Conservation (phyloP, 305 asterid genomes). For the Fraxinus velutina region DNA sequence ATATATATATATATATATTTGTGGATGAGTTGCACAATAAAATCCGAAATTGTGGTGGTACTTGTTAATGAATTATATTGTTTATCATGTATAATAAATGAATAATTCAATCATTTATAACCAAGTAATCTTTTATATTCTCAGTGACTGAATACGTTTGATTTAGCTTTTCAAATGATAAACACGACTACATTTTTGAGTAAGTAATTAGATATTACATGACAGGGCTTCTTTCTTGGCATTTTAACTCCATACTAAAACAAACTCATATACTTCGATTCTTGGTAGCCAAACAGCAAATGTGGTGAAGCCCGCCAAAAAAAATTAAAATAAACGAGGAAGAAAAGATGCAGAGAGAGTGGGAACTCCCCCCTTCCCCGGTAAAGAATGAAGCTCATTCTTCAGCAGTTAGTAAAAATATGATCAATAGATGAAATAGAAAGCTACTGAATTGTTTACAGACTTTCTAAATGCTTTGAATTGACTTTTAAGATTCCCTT, state of each 20-base stretch:
- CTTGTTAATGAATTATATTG: neutral
- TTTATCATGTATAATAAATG: neutral
- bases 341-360: neutral
- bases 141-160: neutral
- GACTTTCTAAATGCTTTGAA: neutral
- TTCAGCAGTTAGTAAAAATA: neutral
- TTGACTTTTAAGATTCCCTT: neutral
- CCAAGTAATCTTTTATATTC: neutral
- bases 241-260: neutral
- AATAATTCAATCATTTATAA: neutral
- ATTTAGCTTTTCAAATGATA: neutral
- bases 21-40: neutral
- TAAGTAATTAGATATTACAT: neutral
- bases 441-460: neutral
- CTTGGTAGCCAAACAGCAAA: neutral
- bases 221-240: neutral
- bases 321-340: neutral
- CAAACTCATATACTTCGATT: neutral
- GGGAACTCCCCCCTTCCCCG: neutral
- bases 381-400: neutral
- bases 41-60: neutral
- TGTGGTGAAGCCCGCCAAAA: neutral
- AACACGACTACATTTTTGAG: neutral
- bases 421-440: neutral
- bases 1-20: neutral